A percentile compares a stretch with the other conserved stretches of the same genome.
These are phyloP conservation scores for Halophytophthora batemanensis DNA, from an alignment of 352 stramenopile genomes.

Conservation along the genomic window DNA sequence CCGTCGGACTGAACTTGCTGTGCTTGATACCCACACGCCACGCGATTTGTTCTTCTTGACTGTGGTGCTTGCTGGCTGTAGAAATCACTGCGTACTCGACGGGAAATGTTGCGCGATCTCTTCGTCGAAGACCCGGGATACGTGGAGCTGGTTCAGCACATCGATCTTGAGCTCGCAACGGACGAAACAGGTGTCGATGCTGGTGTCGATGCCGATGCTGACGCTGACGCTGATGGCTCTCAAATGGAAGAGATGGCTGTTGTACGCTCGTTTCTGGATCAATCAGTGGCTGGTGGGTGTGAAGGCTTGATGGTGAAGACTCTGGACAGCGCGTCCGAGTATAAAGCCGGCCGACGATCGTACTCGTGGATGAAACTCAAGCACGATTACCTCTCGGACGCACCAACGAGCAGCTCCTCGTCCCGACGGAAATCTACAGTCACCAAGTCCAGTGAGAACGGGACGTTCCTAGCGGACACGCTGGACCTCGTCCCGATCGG, in stretches of 20 bases:
- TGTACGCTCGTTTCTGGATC: constrained; percentile 40
- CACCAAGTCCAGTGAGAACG: constrained; percentile 20
- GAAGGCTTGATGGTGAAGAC: constrained; percentile 82
- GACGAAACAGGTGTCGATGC: neutral
- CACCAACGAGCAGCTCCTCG: constrained; percentile 1
- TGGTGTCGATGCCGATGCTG: too few species aligned
- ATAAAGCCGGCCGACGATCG: constrained; percentile 64
- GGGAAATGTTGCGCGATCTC: constrained; percentile 30
- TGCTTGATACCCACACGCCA: neutral
- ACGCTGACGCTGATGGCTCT: too few species aligned
- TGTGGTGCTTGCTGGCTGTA: constrained; percentile 1
- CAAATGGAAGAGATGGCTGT: constrained; percentile 3
- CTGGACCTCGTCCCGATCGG: constrained; percentile 99
- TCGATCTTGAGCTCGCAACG: constrained; percentile 39
- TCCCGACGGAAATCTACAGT: constrained; percentile 4
- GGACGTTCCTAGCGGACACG: constrained; percentile 75
- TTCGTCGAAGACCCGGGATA: constrained; percentile 35
- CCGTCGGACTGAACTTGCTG: neutral
- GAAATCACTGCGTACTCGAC: constrained; percentile 44
- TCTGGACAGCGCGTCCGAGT: constrained; percentile 46
- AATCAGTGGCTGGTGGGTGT: constrained; percentile 56
- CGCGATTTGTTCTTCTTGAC: neutral
- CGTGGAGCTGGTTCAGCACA: constrained; percentile 61
- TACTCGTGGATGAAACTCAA: constrained; percentile 88
- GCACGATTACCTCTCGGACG: constrained; percentile 64